phyloP scores from a whole-genome alignment of 1,284 basidiomycete species.

The Xanthoconium separans region DNA sequence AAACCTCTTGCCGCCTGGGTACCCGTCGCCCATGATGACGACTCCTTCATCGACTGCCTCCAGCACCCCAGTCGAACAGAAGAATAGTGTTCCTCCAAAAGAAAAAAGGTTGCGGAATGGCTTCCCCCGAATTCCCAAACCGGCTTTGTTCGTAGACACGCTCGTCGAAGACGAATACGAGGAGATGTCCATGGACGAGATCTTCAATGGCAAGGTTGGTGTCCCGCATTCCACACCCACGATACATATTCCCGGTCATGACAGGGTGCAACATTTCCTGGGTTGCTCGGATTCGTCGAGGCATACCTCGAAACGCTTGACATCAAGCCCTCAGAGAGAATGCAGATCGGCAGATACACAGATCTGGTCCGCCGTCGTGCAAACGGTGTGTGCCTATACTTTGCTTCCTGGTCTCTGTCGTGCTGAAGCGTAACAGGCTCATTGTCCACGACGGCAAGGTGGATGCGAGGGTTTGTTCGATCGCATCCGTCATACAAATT shows the following conservation, averaged over 20 bases:
- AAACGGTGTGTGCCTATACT: slow-evolving; percentile 56
- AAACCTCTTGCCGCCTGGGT: slow-evolving; percentile 68
- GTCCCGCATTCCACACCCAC: background rate
- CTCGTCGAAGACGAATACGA: slow-evolving; percentile 81
- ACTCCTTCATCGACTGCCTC: slow-evolving; percentile 52
- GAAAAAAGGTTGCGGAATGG: slow-evolving; percentile 69
- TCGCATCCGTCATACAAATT: slow-evolving; percentile 88
- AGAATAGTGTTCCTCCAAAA: slow-evolving; percentile 40
- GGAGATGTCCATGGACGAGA: slow-evolving; percentile 91
- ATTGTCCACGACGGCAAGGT: slow-evolving; percentile 85
- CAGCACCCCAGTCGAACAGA: slow-evolving; percentile 46
- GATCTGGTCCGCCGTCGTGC: slow-evolving; percentile 79
- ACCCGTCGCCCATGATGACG: slow-evolving; percentile 40
- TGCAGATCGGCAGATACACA: slow-evolving; percentile 75
- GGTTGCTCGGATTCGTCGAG: slow-evolving; percentile 82
- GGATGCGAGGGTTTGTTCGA: slow-evolving; percentile 91
- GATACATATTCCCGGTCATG: slow-evolving; percentile 3
- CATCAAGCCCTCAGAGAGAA: slow-evolving; percentile 61
- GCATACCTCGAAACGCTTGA: slow-evolving; percentile 90
- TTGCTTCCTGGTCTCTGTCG: background rate
- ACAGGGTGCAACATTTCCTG: slow-evolving; percentile 75
- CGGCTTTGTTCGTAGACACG: slow-evolving; percentile 39
- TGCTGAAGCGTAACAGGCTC: slow-evolving; percentile 49
- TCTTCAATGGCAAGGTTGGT: slow-evolving; percentile 89
- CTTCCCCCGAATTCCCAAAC: slow-evolving; percentile 57